Conservation (phyloP, 176 grass and related monocot genomes). For the Ensete ventricosum region DNA sequence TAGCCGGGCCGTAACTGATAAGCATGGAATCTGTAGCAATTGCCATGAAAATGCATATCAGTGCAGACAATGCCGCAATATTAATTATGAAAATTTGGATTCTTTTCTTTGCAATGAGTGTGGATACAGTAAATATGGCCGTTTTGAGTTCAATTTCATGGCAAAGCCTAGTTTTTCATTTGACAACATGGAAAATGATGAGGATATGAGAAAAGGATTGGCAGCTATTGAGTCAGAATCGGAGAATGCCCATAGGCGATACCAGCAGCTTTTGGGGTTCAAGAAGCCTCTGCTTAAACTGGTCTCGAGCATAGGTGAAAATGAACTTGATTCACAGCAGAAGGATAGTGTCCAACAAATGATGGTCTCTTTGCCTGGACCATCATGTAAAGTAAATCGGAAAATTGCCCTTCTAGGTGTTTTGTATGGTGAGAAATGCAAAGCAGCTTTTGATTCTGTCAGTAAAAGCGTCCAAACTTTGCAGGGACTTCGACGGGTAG, state of each 20-base stretch:
- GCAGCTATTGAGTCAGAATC: conserved; percentile 90
- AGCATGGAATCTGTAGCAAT: conserved; percentile 92
- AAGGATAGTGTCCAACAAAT: conserved; percentile 98
- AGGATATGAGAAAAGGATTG: conserved; percentile 97
- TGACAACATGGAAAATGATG: conserved; percentile 98
- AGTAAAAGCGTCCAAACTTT: conserved; percentile 96
- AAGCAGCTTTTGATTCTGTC: conserved; percentile 97
- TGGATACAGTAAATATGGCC: conserved; percentile 99
- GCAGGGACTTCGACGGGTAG: conserved; percentile 74
- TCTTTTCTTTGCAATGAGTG: conserved; percentile 99
- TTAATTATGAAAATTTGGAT: conserved; percentile 97
- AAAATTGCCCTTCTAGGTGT: conserved; percentile 97
- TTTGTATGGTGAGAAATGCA: conserved; percentile 97
- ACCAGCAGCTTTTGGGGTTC: conserved; percentile 93
- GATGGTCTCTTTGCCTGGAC: conserved; percentile 98
- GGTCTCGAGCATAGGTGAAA: conserved; percentile 93
- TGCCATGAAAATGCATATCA: conserved; percentile 99
- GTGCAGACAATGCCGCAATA: conserved; percentile 93
- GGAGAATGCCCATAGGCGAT: conserved; percentile 95
- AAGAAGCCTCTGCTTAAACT: conserved; percentile 96
- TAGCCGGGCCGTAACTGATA: conserved; percentile 92
- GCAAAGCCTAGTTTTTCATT: conserved; percentile 95
- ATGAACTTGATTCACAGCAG: conserved; percentile 89
- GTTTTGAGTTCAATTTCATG: conserved; percentile 99
- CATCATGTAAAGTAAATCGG: conserved; percentile 89